A percentile compares a stretch with the other conserved stretches of the same genome.
These are phyloP conservation scores for Puccinellia tenuiflora DNA, from an alignment of 176 grass and related monocot genomes.

Conservation along the genomic window DNA sequence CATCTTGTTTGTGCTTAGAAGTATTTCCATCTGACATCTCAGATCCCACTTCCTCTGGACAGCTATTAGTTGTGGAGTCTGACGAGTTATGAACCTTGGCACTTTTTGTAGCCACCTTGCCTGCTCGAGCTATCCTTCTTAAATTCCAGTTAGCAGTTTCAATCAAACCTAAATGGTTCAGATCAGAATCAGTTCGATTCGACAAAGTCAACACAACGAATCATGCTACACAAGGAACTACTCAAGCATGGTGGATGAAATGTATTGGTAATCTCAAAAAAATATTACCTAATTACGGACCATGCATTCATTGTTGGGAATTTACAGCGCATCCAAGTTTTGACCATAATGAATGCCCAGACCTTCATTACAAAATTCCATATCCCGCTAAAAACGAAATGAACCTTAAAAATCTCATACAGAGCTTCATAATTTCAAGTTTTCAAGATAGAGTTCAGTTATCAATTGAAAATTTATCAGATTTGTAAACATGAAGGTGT, in stretches of 20 bases:
- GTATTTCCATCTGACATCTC: slow-evolving; percentile 30
- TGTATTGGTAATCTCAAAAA: background rate
- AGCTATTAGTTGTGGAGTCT: slow-evolving; percentile 11
- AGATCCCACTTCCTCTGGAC: slow-evolving; percentile 8
- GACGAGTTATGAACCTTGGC: slow-evolving; percentile 4
- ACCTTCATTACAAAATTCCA: background rate
- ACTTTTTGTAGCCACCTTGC: slow-evolving; percentile 22
- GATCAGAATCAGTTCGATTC: background rate
- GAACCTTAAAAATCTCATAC: background rate
- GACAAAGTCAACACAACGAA: background rate
- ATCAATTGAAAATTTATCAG: background rate
- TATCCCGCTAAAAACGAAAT: background rate
- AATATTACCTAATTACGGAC: background rate
- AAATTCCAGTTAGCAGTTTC: slow-evolving; percentile 79
- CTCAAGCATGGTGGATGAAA: background rate
- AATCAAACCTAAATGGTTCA: slow-evolving; percentile 64
- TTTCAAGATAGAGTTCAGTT: background rate
- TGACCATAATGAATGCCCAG: background rate
- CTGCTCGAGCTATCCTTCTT: slow-evolving; percentile 36
- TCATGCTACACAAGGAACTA: background rate
- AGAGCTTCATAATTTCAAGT: background rate
- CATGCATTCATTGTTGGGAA: background rate
- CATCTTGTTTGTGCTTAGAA: slow-evolving; percentile 1
- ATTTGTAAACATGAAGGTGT: slow-evolving; percentile 4
- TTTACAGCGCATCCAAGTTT: background rate